Evolutionary conservation across 768 basidiomycete genomes (phyloP), one percentile per base, ranked within the genome.

Genomic region (Imleria badia): DNA sequence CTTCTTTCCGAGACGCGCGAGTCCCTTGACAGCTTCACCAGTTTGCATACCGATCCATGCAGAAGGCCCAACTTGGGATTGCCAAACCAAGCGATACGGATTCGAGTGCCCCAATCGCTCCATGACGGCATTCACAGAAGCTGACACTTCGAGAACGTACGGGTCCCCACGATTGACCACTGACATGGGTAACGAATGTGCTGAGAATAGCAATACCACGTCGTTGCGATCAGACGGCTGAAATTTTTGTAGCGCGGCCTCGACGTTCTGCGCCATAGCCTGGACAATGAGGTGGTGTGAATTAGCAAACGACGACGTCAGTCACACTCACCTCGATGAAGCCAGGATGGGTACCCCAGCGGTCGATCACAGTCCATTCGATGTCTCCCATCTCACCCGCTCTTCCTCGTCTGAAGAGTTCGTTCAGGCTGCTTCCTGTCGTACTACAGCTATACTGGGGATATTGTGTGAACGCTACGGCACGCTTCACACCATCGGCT

Each of bases 1-100:
- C 70, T 90, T 91, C 68, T 79, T 82, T 30, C 88, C 89, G 38
- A 91, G 74, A 17, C 86, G 81, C 48, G 88, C 87, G 40, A 91
- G 78, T 17, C 90, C 91, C 77, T 97, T 93, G 67, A 99, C 75
- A 42, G 94, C 91, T 49, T 92, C 94, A 17, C 82, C 78, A 2
- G 97, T 99, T 72, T 98, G 94, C 76, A 93, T 94, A 5, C 97
- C 97, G 83, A 98, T 91, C 97, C 97, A 98, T 19, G 95, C 91
- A 35, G 87, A 89, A 5, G 97, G 97, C 4, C 97, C 97, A 44
- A 99, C 97, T 72, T 98, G 89, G 7, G 88, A 91, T 76, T 99
- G 97, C 97, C 97, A 99, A 2, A 95, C 92, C 52, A 98, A 79
- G 23, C 97, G 89, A 73, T 88, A 97, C 4, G 96, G 90, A 69